Evolutionary conservation across 2,329 filamentous ascomycete species (phyloP).

Genomic region (Aspergillus sp.): DNA sequence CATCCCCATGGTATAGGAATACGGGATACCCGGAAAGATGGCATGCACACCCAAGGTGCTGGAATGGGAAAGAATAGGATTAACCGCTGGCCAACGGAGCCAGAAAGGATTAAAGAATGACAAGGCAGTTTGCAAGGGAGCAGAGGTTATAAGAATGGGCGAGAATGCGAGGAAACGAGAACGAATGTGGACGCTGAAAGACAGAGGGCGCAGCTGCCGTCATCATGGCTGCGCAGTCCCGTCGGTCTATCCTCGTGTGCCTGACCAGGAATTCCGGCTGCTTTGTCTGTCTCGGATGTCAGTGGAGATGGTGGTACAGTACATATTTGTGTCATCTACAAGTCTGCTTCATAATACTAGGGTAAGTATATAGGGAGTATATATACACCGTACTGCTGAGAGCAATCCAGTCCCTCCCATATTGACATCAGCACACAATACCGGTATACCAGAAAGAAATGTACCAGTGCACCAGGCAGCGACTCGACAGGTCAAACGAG

Average conservation of each 20-base stretch:
- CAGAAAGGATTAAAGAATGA: background rate
- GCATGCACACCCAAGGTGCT: background rate
- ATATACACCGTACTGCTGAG: no score
- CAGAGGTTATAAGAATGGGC: background rate
- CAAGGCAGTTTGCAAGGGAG: background rate
- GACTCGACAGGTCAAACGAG: background rate
- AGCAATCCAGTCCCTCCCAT: background rate
- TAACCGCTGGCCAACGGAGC: background rate
- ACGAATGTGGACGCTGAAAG: background rate
- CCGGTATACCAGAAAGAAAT: no score
- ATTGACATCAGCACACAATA: background rate
- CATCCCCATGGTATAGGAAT: slow-evolving; percentile 9
- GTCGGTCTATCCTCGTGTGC: background rate
- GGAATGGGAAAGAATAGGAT: background rate
- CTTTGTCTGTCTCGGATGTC: background rate
- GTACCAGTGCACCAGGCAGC: no score
- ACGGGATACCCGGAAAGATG: background rate
- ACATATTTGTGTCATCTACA: no score
- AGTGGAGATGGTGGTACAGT: no score
- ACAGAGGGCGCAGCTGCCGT: slow-evolving; percentile 1
- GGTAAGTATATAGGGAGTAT: no score
- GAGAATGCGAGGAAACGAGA: background rate
- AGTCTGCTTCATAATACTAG: no score
- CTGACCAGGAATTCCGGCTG: background rate
- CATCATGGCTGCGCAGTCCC: background rate